Conservation (phyloP, 257 asterid genomes). For the Nicotiana paniculata region DNA sequence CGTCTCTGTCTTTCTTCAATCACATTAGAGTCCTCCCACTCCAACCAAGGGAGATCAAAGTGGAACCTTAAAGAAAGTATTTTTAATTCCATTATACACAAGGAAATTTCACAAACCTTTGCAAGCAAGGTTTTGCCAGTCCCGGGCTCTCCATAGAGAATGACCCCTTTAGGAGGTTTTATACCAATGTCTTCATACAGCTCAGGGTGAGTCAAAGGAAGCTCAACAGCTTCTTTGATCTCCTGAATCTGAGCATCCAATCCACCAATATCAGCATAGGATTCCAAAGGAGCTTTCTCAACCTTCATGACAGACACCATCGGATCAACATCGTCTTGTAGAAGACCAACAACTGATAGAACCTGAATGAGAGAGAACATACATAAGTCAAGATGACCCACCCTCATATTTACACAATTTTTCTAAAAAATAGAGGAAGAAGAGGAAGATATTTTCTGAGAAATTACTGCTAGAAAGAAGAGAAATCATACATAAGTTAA, state of each 20-base stretch:
- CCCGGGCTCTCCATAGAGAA: conserved; percentile 95
- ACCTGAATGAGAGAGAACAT: conserved; percentile 40
- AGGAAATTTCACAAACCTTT: conserved; percentile 44
- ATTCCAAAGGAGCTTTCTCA: conserved; percentile 95
- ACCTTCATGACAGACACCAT: conserved; percentile 99
- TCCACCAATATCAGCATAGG: conserved; percentile 72
- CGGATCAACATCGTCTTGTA: conserved; percentile 93
- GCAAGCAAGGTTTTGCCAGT: conserved; percentile 96
- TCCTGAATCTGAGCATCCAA: conserved; percentile 52
- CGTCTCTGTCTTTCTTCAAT: background rate
- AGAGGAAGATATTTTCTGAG: background rate
- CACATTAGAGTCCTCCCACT: background rate
- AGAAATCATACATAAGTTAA: background rate
- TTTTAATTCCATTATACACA: background rate
- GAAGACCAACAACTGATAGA: conserved; percentile 91
- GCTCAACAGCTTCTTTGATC: conserved; percentile 53
- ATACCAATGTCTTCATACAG: conserved; percentile 69
- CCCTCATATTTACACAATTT: background rate
- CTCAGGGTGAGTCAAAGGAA: conserved; percentile 50
- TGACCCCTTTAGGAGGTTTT: conserved; percentile 88
- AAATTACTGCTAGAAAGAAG: background rate
- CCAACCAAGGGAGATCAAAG: background rate
- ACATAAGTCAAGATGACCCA: background rate
- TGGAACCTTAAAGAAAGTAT: background rate
- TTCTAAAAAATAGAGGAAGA: background rate